Base-by-base conservation (phyloP, 2,329 filamentous ascomycete species). In the Trichoderma endophyticum region DNA sequence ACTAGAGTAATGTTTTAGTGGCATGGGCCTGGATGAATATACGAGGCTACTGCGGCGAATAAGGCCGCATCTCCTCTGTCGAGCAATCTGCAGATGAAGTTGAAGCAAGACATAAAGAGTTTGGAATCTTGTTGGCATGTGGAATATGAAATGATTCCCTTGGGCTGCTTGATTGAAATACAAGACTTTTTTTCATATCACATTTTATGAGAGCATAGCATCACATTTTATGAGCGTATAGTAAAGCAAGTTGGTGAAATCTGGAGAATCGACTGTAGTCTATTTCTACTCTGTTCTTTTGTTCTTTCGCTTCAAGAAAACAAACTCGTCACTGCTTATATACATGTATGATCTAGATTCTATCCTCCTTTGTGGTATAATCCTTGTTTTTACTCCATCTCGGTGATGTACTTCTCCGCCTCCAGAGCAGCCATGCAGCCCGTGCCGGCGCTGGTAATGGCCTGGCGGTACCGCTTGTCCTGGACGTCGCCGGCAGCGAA, bases 401-500 rank as follows among this genome's bases (percentile, higher is more conserved):
- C 95, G 6, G 93, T 87, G 70, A 99, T 86, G 86, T 89, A 98
- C 83, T 97, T 97, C 84, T 99, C 96, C 11, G 95, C 95, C 80
- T 99, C 96, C 70, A 99, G 89, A 12, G 95, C 96, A 68, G 96
- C 96, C 85, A 98, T 92, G 83, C 96, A 99, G 75, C 96, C 96
- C 73, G 95, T 94, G 73, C 94, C 95, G 77, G 96, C 96, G 84
- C 95, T 98, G 75, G 96, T 99, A 76, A 99, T 97, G 61, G 96
- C 96, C 86, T 99, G 96, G 81, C 96, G 90, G 83, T 99, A 99
- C 80, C 92, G 90, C 91, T 98, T 99, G 82, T 99, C 97, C 86
- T 99, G 96, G 11, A 99, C 97, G 81, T 99, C 96, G 75, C 96
- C 96, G 11, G 95, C 96, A 48, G 96, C 96, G 80, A 98, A 99